phyloP scores from a whole-genome alignment of 768 basidiomycete species.

The Suillus fuscotomentosus region DNA sequence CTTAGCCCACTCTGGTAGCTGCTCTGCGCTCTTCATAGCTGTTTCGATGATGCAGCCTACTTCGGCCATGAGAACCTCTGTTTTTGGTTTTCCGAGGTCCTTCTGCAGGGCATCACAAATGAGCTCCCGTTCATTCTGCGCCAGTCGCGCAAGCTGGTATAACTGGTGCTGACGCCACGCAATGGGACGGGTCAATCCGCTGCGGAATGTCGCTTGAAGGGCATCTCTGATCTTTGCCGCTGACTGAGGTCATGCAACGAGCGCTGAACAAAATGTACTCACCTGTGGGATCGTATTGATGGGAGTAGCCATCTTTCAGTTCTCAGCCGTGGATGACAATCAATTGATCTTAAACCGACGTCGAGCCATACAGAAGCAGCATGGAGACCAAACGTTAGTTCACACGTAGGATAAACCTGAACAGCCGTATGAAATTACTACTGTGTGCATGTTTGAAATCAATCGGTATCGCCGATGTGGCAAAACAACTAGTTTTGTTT shows the following conservation, averaged over 20 bases:
- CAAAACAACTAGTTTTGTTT: background rate
- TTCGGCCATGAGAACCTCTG: conserved; percentile 40
- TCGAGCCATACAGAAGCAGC: background rate
- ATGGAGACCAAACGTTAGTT: background rate
- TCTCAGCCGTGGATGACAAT: background rate
- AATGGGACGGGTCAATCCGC: conserved; percentile 49
- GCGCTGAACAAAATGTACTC: background rate
- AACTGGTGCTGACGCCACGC: conserved; percentile 66
- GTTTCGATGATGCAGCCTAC: conserved; percentile 42
- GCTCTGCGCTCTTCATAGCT: conserved; percentile 41
- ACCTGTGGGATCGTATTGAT: conserved; percentile 27
- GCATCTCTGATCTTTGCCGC: conserved; percentile 31
- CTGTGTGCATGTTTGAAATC: background rate
- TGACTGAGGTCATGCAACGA: background rate
- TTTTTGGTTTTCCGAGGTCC: conserved; percentile 51
- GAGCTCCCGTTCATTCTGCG: conserved; percentile 58
- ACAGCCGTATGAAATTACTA: background rate
- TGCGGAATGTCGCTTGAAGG: conserved; percentile 47
- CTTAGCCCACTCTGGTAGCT: conserved; percentile 58
- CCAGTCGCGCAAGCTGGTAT: conserved; percentile 56
- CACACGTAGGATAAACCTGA: background rate
- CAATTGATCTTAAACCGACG: background rate
- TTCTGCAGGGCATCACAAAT: conserved; percentile 41
- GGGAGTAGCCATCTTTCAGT: conserved; percentile 10
- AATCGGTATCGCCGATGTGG: background rate